Base-by-base conservation (phyloP, 179 eudicot genomes). In the Sideroxylon spinosum region DNA sequence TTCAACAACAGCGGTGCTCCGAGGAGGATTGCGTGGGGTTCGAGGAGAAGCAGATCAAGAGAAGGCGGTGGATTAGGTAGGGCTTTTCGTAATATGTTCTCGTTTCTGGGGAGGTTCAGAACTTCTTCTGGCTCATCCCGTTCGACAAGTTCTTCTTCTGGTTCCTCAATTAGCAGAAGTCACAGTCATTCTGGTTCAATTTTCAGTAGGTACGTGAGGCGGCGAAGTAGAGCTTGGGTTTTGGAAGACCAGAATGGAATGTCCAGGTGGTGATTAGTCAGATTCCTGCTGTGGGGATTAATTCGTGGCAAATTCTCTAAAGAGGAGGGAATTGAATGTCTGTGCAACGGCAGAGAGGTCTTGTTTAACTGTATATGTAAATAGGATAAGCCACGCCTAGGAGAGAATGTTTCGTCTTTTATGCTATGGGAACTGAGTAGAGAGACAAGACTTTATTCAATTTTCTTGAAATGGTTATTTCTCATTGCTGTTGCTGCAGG, bases 1-100 rank as follows among this genome's bases (percentile, higher is more conserved):
- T 84, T 90, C 50, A 76, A 71, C 7, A 78, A 76, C 16, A 71
- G 37, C 0, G 76, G 86, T 61, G 64, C 26, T 25, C 73, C 81
- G 52, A 74, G 85, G 79, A 82, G 84, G 66, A 64, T 87, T 12
- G 73, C 79, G 14, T 87, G 86, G 86, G 84, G 79, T 1, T 64
- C 85, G 59, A 73, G 86, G 77, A 66, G 84, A 25, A 44, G 76
- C 63, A 78, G 81, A 53, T n/a, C 73, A 59, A 84, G 84, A 63
- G 76, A 74, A 13, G 20, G 73, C 11, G 63, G 85, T 14, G 84
- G 84, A 37, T n/a, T 82, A 6, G 76, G 86, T 13, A 57, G 86
- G 56, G 76, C 61, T 53, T 81, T 87, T 32, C 82, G 84, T 0
- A 78, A 66, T 49, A 64, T 87, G 46, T 74, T 82, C 22, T 87